These are phyloP conservation scores for Ampelocalamus luodianensis DNA, from an alignment of 176 grass and related monocot species.

Conservation along the genomic window DNA sequence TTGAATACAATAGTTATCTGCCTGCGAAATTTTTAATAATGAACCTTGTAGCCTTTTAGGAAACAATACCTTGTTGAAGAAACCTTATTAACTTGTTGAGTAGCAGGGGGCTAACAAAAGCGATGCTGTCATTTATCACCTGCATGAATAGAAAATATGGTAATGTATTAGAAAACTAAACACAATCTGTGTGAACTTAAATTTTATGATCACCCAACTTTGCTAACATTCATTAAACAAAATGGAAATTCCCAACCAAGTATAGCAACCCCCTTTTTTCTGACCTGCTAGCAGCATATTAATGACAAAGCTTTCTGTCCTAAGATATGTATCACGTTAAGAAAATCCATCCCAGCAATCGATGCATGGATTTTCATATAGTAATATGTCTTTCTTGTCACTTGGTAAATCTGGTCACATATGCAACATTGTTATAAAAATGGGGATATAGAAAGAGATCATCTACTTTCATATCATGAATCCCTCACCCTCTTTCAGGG, in stretches of 20 bases:
- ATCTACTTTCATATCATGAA: constrained; percentile 4
- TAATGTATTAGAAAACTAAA: constrained; percentile 13
- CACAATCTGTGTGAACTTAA: not conserved
- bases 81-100: constrained; percentile 84
- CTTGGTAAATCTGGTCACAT: not conserved
- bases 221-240: not conserved
- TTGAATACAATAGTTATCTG: not conserved
- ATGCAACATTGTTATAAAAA: constrained; percentile 8
- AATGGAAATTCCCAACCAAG: not conserved
- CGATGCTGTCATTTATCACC: constrained; percentile 86
- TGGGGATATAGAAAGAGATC: constrained; percentile 17
- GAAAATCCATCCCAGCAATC: not conserved
- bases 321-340: not conserved
- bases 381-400: constrained; percentile 14
- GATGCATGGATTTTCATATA: not conserved
- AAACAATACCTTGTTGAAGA: constrained; percentile 78
- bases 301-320: not conserved
- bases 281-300: not conserved
- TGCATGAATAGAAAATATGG: constrained; percentile 40
- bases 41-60: not conserved
- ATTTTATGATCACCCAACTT: constrained; percentile 2
- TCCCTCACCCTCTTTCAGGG: not conserved
- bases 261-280: not conserved
- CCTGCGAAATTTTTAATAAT: not conserved
- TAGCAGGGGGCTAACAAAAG: constrained; percentile 80